These are phyloP conservation scores for Metschnikowia corniflorae DNA, from an alignment of 805 yeast genomes.

Conservation along the genomic window DNA sequence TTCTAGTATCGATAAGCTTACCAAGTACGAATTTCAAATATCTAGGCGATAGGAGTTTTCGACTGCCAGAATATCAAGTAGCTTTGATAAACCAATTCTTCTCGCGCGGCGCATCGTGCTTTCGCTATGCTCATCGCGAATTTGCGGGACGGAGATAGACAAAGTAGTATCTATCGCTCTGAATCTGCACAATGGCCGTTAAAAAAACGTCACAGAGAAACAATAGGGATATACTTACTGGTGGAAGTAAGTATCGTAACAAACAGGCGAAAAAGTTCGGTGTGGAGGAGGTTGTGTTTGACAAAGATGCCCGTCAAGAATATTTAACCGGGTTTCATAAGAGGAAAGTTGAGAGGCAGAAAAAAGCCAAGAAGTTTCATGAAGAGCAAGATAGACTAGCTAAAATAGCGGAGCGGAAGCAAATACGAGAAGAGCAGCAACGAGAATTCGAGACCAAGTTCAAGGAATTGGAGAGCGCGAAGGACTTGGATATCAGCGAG, in stretches of 20 bases:
- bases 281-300: slow-evolving; percentile 82
- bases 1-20: no score
- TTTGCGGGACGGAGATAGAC: neutral
- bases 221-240: slow-evolving; percentile 84
- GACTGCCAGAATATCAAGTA: no score
- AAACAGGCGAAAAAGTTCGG: slow-evolving; percentile 45
- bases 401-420: slow-evolving; percentile 71
- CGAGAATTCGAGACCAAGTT: slow-evolving; percentile 62
- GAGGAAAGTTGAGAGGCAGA: slow-evolving; percentile 83
- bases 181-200: slow-evolving; percentile 3
- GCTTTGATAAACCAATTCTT: no score
- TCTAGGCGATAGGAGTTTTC: no score
- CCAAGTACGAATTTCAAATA: no score
- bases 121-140: slow-evolving; percentile 19
- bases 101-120: slow-evolving; percentile 4
- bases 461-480: slow-evolving; percentile 50
- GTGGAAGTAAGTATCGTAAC: slow-evolving; percentile 75
- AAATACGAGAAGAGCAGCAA: slow-evolving; percentile 66
- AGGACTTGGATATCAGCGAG: slow-evolving; percentile 18
- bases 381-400: slow-evolving; percentile 75
- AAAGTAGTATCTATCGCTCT: no score
- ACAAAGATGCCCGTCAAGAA: slow-evolving; percentile 73
- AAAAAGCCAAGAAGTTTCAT: slow-evolving; percentile 72
- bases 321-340: slow-evolving; percentile 94
- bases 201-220: slow-evolving; percentile 29